Base-by-base conservation (phyloP, 192 early-diverging fungal genomes). In the Podila horticola region DNA sequence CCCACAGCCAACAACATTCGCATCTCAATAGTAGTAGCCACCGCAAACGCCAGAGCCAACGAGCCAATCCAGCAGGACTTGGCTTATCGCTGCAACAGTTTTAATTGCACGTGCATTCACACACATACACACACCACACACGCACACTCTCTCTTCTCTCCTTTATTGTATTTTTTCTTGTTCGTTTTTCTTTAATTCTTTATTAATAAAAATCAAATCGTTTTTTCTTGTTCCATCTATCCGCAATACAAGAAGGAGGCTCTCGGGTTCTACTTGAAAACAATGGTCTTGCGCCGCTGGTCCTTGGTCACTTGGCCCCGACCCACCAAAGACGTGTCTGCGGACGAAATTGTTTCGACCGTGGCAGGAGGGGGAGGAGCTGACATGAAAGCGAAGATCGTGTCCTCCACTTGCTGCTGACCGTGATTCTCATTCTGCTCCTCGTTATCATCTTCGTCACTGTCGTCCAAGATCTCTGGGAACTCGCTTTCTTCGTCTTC, bases 391-490 rank as follows among this genome's bases (percentile, higher is more conserved):
- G 24, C n/a, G 6, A 3, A 22, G 24, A 24, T 4, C 22, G 26
- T 61, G 19, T 61, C 59, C 29, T 33, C 59, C 5, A 33, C 15
- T 30, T 71, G 52, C 26, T n/a, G 20, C 31, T 20, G 24, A 0
- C 28, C 51, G n/a, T 55, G 48, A 57, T 65, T 34, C 31, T 63
- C 71, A 24, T 69, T 62, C 0, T 58, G 41, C 6, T 62, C 51
- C 17, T 57, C 77, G 19, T 81, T 50, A 4, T 73, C 71, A 19
- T 69, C 72, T 7, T 82, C 79, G 12, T 73, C 79, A 34, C 67
- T 82, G 29, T 74, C 71, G 28, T 63, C 67, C 30, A 64, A 38
- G 30, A 81, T 73, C 59, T 81, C 69, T 6, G 77, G 71, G 34
- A 73, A 81, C 38, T 72, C 71, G 30, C 58, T 38, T 2, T 66